Evolutionary conservation across 2,329 filamentous ascomycete species (phyloP), one percentile per base, ranked within the genome.

Genomic region (Curvularia spicifera): DNA sequence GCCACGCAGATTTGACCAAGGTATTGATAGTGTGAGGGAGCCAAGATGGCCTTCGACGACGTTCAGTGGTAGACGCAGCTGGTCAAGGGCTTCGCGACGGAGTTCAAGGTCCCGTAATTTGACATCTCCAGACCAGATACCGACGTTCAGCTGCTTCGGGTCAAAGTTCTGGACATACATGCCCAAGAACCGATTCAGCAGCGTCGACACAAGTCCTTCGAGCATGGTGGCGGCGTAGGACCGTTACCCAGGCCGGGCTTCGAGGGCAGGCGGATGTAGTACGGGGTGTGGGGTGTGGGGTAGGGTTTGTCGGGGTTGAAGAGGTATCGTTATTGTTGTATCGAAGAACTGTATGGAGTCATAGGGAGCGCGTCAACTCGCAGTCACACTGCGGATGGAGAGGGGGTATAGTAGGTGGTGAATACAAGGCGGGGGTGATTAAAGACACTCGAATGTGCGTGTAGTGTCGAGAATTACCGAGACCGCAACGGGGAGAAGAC

Each of bases 141-240:
- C 95, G 64, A 99, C 93, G 76, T 99, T 99, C 66, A 99, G 85
- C 82, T 99, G 95, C 72, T 92, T 90, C 53, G 95, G 92, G 79
- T 99, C 95, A 77, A 99, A 99, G 80, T 99, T 98, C 85, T 96
- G 93, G 79, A 99, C 94, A 79, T 99, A 99, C 90, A 98, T 97
- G 85, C 95, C 96, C 87, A 99, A 82, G 81, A 99, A 98, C 83
- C 96, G 91, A 83, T 99, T 99, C 71, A 99, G 89, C 83, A 99
- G 85, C 80, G 94, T 96, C 71, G 95, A 93, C 65, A 98, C 95
- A 70, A 99, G 85, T 69, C 93, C 91, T 85, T 99, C 95, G 81
- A 99, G 87, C 95, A 99, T 99, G 73, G 77, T 84, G 81, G 78
- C 71, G 77, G 78, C 71, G 69, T 78, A 75, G 76, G 82, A 87